Evolutionary conservation across 108 stramenopile species (phyloP), one percentile per base, ranked within the genome.

Genomic region (Stephanodiscus minutulus): DNA sequence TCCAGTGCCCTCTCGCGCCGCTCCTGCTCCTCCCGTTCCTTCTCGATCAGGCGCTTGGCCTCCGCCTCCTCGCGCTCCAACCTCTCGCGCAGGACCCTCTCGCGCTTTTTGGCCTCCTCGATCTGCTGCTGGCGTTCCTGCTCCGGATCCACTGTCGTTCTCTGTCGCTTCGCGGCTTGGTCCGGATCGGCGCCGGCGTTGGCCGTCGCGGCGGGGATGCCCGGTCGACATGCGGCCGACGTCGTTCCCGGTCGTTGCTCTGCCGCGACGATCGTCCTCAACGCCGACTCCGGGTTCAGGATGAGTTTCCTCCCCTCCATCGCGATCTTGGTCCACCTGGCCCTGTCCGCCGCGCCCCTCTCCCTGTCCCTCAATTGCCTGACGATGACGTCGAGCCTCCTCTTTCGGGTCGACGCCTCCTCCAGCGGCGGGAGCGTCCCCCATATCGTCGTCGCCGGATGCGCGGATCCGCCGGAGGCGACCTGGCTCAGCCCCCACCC

Each of bases 331-430:
- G 61, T 73, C 57, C 74, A 64, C 50, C 69, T 80, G 58, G 71
- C 73, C 62, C 83, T 80, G 15, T 79, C 77, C 29, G 61, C 61
- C n/a, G 74, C 75, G 13, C 79, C 64, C 73, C 66, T 76, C 46
- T 89, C 85, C 22, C 73, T 70, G 18, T 76, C 72, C 52, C 86
- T 87, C 67, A 94, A 70, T 60, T 80, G 79, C 65, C 87, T 56
- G 12, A 88, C 83, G 21, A 91, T 87, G 3, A 68, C 86, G 54
- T 94, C 90, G 69, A 91, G 68, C 46, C 77, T 69, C 48, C 76
- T 70, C 55, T 87, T 87, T 4, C 89, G 78, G 10, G 63, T 64
- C 20, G 62, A 57, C 15, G 77, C 77, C 39, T 79, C 77, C 66
- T 79, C 77, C 57, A 79, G 47, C 24, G 79, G 77, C 44, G 77